A percentile compares a stretch with the other conserved stretches of the same genome.
These are phyloP conservation scores for Camillea tinctor DNA, from an alignment of 2,329 filamentous ascomycete species.

Conservation along the genomic window DNA sequence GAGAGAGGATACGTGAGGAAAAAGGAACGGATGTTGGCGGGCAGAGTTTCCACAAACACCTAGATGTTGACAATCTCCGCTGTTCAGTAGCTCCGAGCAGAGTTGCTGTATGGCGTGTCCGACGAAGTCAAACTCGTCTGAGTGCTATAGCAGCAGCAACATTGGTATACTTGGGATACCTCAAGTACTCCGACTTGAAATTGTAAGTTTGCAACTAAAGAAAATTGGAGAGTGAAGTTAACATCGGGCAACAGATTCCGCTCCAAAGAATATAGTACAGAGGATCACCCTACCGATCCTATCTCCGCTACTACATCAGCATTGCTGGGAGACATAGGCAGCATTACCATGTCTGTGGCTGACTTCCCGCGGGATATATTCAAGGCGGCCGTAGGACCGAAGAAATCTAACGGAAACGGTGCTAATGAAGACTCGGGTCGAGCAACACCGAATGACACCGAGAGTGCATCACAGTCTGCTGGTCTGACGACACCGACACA, in stretches of 20 bases:
- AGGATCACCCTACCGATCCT: constrained; percentile 76
- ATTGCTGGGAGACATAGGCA: constrained; percentile 77
- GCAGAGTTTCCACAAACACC: constrained; percentile 68
- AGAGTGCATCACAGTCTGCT: constrained; percentile 1
- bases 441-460: constrained; percentile 8
- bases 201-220: constrained; percentile 53
- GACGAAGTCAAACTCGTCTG: constrained; percentile 63
- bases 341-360: constrained; percentile 77
- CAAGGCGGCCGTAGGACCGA: constrained; percentile 33
- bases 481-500: constrained; percentile 8
- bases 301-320: constrained; percentile 75
- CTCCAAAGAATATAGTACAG: constrained; percentile 68
- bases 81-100: constrained; percentile 68
- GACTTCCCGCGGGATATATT: constrained; percentile 65
- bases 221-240: constrained; percentile 2
- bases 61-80: constrained; percentile 64
- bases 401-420: constrained; percentile 22
- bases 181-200: constrained; percentile 71
- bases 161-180: constrained; percentile 60
- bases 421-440: constrained; percentile 8
- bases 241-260: constrained; percentile 41
- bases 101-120: constrained; percentile 73
- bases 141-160: constrained; percentile 72
- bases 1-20: constrained; percentile 65
- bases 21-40: constrained; percentile 62